Conservation (phyloP, 1,139 yeast genomes). For the Candida smagusa region DNA sequence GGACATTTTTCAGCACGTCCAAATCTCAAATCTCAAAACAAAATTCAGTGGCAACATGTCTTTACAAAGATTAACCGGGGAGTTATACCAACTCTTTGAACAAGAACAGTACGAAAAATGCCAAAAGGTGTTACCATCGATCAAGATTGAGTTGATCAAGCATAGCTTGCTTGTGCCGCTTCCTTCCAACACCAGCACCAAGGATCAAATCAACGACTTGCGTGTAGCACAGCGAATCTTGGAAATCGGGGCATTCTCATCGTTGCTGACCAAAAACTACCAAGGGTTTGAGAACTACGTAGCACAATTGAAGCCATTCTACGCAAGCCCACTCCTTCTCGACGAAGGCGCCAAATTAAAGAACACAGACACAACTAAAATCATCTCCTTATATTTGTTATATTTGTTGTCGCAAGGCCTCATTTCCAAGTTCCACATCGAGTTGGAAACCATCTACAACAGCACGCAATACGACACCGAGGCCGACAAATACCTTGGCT, state of each 20-base stretch:
- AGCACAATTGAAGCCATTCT: constrained; percentile 76
- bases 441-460: constrained; percentile 69
- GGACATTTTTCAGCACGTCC: no score
- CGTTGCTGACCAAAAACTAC: constrained; percentile 63
- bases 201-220: constrained; percentile 60
- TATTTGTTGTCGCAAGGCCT: constrained; percentile 78
- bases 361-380: constrained; percentile 58
- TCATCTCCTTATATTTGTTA: constrained; percentile 73
- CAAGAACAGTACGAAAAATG: constrained; percentile 60
- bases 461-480: constrained; percentile 44
- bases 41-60: constrained; percentile 25
- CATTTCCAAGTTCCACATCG: constrained; percentile 85
- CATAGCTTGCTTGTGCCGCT: constrained; percentile 77
- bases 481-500: constrained; percentile 57
- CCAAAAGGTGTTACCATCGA: constrained; percentile 58
- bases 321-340: constrained; percentile 48
- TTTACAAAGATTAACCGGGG: constrained; percentile 55
- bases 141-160: constrained; percentile 77
- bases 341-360: constrained; percentile 47
- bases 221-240: constrained; percentile 75
- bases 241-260: constrained; percentile 82
- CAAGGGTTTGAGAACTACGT: constrained; percentile 67
- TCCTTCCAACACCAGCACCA: constrained; percentile 30
- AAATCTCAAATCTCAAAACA: no score
- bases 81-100: constrained; percentile 63